Conservation (phyloP, 164 flowering plant genomes). For the Cinnamomum chago region DNA sequence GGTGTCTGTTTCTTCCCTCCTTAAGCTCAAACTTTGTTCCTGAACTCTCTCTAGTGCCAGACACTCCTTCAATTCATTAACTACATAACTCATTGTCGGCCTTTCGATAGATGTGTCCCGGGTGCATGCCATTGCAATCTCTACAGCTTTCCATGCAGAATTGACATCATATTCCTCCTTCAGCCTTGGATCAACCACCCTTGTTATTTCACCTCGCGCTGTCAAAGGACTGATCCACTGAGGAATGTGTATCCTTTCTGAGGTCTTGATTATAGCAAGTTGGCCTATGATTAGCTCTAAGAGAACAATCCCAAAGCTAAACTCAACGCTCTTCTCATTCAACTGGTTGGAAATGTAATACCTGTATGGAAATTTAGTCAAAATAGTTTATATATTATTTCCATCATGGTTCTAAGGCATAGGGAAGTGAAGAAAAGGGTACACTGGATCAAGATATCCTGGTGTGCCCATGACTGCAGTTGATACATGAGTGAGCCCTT, state of each 20-base stretch:
- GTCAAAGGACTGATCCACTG: conserved; percentile 30
- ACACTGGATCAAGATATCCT: too few relatives aligned
- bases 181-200: conserved; percentile 37
- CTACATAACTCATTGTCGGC: too few relatives aligned
- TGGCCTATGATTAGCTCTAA: conserved; percentile 45
- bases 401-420: too few relatives aligned
- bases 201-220: conserved; percentile 28
- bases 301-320: conserved; percentile 46
- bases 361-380: conserved; percentile 12
- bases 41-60: too few relatives aligned
- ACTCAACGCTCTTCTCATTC: conserved; percentile 51
- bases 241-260: conserved; percentile 20
- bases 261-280: conserved; percentile 16
- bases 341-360: conserved; percentile 24
- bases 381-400: not conserved
- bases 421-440: too few relatives aligned
- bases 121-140: too few relatives aligned
- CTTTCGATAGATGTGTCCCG: too few relatives aligned
- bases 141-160: conserved; percentile 17
- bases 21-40: too few relatives aligned
- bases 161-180: conserved; percentile 23
- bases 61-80: conserved; percentile 33
- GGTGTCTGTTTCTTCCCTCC: too few relatives aligned
- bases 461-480: too few relatives aligned
- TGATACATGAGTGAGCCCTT: too few relatives aligned